Evolutionary conservation across 176 grass and related monocot species (phyloP), one percentile per base, ranked within the genome.

Genomic region (Juncus effusus): DNA sequence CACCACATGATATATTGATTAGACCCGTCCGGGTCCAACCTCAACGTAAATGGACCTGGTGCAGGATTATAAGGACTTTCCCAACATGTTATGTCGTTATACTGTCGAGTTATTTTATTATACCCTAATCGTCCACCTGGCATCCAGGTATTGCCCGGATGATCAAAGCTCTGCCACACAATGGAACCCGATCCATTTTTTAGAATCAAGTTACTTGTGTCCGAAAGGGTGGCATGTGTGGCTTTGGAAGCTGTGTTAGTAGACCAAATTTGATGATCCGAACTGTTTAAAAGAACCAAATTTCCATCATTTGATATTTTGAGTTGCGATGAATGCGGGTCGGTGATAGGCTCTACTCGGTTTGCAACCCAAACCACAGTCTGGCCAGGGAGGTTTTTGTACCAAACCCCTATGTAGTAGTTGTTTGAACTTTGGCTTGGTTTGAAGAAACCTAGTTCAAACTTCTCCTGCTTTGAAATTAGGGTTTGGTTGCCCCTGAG

Each of bases 331-430:
- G 61, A 55, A 5, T 54, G 44, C 5, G 69, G 54, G 68, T 84
- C 78, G 3, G 68, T 7, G 13, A 89, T 72, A 2, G 86, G 86
- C 10, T 54, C 16, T 6, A 62, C 69, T 28, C 81, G 36, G 81
- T 89, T 89, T 13, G 86, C 81, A 2, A 89, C 69, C 81, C 86
- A 89, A 10, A 81, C 81, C 2, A 64, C 44, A 2, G 81, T 84
- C 39, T 54, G 9, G 11, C 28, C 0, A 3, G 59, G 57, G 54
- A 81, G 36, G 11, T 77, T 78, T 40, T 69, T 77, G 77, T 84
- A 84, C 86, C 86, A 81, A 73, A 89, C 78, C 0, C 86, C 81
- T 10, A 84, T 10, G 13, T 89, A 89, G 56, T 77, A 80, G 7
- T 37, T 74, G 10, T 4, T 3, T 1, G 11, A 0, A 9, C 12